Evolutionary conservation across 805 yeast species (phyloP).

Genomic region (Metschnikowia chrysomelidarum): DNA sequence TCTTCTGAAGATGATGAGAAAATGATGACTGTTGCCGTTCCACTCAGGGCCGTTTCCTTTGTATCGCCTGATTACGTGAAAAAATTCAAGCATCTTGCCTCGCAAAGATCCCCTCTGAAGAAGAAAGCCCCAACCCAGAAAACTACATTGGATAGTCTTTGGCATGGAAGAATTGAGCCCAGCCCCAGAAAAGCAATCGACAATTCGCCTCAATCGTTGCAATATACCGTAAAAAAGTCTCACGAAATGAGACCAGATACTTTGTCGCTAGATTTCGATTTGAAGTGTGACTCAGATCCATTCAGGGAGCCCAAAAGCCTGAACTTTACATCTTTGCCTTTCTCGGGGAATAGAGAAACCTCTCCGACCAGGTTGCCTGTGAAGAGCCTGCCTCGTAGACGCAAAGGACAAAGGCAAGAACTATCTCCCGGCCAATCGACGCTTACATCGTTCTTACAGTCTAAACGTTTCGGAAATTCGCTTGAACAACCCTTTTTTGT

Average conservation of each 20-base stretch:
- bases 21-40: constrained; percentile 14
- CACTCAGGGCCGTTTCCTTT: constrained; percentile 18
- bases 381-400: constrained; percentile 9
- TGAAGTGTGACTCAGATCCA: no score
- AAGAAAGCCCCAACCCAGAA: constrained; percentile 21
- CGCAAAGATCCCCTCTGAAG: constrained; percentile 18
- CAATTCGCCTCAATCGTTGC: neutral
- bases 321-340: no score
- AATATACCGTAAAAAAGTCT: no score
- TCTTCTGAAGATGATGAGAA: constrained; percentile 12
- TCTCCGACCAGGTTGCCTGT: neutral
- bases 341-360: no score
- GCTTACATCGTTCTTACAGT: constrained; percentile 18
- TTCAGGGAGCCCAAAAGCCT: no score
- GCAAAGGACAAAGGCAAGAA: constrained; percentile 7
- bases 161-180: constrained; percentile 15
- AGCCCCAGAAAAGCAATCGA: neutral
- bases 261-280: no score
- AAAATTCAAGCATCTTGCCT: constrained; percentile 10
- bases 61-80: constrained; percentile 17
- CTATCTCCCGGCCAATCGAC: constrained; percentile 20
- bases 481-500: constrained; percentile 11
- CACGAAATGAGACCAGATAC: no score
- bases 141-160: constrained; percentile 27
- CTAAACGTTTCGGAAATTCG: constrained; percentile 7